Evolutionary conservation across 306 rosid species (phyloP).

Genomic region (Sicyos baderoa): DNA sequence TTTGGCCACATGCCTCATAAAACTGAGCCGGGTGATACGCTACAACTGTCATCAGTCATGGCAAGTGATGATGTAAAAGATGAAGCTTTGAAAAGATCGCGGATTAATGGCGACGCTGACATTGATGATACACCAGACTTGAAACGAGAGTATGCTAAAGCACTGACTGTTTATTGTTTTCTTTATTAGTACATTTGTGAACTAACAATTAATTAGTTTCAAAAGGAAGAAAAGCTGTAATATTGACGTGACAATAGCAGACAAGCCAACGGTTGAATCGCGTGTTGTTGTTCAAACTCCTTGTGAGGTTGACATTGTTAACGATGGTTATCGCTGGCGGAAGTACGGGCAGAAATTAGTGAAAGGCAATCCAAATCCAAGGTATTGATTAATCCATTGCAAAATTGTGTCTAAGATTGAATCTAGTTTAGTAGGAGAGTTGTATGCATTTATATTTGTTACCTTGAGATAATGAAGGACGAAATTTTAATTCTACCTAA

Average conservation of each 20-base stretch:
- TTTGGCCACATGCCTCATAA: slow-evolving; percentile 32
- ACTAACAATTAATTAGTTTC: slow-evolving; percentile 25
- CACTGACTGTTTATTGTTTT: slow-evolving; percentile 11
- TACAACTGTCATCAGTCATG: slow-evolving; percentile 32
- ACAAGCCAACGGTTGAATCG: slow-evolving; percentile 41
- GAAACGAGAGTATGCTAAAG: slow-evolving; percentile 65
- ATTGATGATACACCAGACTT: slow-evolving; percentile 41
- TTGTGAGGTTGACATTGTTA: slow-evolving; percentile 73
- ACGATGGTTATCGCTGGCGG: slow-evolving; percentile 92
- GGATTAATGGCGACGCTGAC: slow-evolving; percentile 30
- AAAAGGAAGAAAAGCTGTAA: slow-evolving; percentile 50
- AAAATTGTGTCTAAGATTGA: background rate
- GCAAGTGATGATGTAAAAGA: slow-evolving; percentile 35
- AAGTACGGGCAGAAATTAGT: slow-evolving; percentile 81
- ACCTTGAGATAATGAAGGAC: background rate
- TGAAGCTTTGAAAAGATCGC: slow-evolving; percentile 29
- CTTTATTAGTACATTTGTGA: slow-evolving; percentile 12
- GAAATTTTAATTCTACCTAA: background rate
- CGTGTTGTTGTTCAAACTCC: slow-evolving; percentile 58
- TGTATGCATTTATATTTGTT: background rate
- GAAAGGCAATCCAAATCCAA: background rate
- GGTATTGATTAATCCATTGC: background rate
- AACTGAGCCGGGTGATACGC: slow-evolving; percentile 33
- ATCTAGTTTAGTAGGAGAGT: background rate
- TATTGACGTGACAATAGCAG: slow-evolving; percentile 29